Percentiles rank a stretch among this genome's conserved stretches.
phyloP scores from a whole-genome alignment of 805 yeast species.

The Maudiozyma bulderi region DNA sequence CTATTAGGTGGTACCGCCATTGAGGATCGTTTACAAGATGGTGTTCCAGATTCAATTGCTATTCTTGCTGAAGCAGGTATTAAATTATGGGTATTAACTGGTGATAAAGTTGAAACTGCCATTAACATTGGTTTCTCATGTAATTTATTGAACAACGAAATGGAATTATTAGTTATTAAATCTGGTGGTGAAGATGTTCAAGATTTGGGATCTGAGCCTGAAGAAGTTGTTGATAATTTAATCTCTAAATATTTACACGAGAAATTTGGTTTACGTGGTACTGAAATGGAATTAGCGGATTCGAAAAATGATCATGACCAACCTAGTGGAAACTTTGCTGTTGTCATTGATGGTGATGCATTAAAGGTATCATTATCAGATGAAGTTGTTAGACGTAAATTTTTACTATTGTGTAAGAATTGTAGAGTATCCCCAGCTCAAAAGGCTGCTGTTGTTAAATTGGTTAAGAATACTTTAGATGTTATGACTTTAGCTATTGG shows the following conservation, averaged over 20 bases:
- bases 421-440: conserved; percentile 87
- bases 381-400: conserved; percentile 42
- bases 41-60: conserved; percentile 76
- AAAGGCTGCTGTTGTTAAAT: conserved; percentile 71
- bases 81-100: conserved; percentile 78
- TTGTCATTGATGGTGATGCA: conserved; percentile 76
- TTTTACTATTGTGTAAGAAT: conserved; percentile 63
- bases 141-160: conserved; percentile 62
- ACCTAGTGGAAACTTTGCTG: conserved; percentile 58
- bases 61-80: conserved; percentile 66
- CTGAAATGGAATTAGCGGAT: conserved; percentile 43
- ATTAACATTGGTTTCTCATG: conserved; percentile 82
- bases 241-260: conserved; percentile 44
- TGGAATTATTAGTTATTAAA: conserved; percentile 58
- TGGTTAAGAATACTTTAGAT: conserved; percentile 62
- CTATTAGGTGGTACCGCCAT: conserved; percentile 79
- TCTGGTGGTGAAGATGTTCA: conserved; percentile 44
- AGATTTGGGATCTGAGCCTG: conserved; percentile 33
- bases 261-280: conserved; percentile 50
- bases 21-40: conserved; percentile 77
- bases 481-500: conserved; percentile 86
- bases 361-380: conserved; percentile 42
- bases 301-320: conserved; percentile 54
- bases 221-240: conserved; percentile 36
- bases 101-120: conserved; percentile 86